A percentile compares a stretch with the other conserved stretches of the same genome.
phyloP scores from a whole-genome alignment of 2,329 filamentous ascomycete species.

The Venturia effusa region DNA sequence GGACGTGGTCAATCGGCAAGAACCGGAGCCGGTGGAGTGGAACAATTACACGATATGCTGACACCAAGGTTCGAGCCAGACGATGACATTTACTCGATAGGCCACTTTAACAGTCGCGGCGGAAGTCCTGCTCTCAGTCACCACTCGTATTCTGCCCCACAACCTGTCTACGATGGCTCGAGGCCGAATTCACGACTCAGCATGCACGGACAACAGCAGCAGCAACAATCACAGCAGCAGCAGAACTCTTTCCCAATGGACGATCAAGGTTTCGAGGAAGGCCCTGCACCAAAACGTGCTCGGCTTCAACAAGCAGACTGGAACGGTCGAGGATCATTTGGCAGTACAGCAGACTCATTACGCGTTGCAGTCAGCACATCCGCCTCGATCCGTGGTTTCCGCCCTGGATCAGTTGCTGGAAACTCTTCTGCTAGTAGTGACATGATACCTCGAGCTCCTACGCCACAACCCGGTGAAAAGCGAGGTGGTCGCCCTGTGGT shows the following conservation, averaged over 20 bases:
- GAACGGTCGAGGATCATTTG: constrained; percentile 62
- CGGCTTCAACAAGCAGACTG: constrained; percentile 65
- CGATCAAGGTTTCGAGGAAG: constrained; percentile 31
- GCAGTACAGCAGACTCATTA: constrained; percentile 64
- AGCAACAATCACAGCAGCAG: constrained; percentile 15
- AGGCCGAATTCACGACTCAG: constrained; percentile 29
- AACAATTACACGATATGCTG: constrained; percentile 18
- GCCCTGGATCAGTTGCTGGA: constrained; percentile 48
- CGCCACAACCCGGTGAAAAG: constrained; percentile 53
- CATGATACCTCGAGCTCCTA: constrained; percentile 64
- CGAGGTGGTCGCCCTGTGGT: constrained; percentile 22
- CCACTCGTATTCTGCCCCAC: constrained; percentile 24
- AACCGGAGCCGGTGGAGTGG: constrained; percentile 10
- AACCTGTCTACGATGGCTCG: constrained; percentile 21
- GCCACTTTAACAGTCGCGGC: constrained; percentile 29
- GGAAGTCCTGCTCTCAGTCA: constrained; percentile 34
- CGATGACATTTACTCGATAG: constrained; percentile 13
- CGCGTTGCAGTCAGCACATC: constrained; percentile 86
- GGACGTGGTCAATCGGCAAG: constrained; percentile 9
- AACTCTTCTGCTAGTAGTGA: constrained; percentile 35
- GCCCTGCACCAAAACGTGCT: constrained; percentile 62
- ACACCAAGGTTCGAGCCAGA: constrained; percentile 15
- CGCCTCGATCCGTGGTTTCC: constrained; percentile 73
- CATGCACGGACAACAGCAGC: constrained; percentile 18
- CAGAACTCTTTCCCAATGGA: constrained; percentile 15